A percentile compares a stretch with the other conserved stretches of the same genome.
phyloP scores from a whole-genome alignment of 1,139 yeast species.

The Saccharomyces hybrid region DNA sequence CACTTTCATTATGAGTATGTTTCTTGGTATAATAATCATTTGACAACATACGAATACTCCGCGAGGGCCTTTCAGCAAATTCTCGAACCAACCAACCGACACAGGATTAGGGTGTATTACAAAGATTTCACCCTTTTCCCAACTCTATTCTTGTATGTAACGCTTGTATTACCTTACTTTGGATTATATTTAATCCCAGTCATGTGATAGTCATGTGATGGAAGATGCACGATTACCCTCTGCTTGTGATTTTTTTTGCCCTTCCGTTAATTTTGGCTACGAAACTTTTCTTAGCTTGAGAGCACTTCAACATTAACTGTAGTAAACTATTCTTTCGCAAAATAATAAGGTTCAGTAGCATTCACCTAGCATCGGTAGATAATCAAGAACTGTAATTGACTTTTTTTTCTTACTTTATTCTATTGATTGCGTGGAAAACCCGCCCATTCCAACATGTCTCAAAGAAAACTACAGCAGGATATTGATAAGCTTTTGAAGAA shows the following conservation, averaged over 20 bases:
- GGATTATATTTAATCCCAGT: no score
- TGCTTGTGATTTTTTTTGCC: neutral
- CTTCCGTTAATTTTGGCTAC: neutral
- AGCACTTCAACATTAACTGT: neutral
- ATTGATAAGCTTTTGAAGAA: slow-evolving; percentile 94
- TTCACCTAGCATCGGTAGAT: neutral
- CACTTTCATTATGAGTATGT: no score
- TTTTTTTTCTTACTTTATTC: neutral
- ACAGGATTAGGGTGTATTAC: no score
- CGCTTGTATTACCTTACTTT: no score
- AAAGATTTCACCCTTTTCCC: no score
- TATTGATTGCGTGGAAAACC: neutral
- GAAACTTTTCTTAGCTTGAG: neutral
- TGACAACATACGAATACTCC: no score
- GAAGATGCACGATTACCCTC: neutral
- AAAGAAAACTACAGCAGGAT: slow-evolving; percentile 67
- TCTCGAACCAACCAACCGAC: no score
- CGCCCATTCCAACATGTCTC: slow-evolving; percentile 41
- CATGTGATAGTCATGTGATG: neutral
- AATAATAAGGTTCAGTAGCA: neutral
- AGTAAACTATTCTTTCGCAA: neutral
- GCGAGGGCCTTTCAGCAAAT: no score
- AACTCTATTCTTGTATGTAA: neutral
- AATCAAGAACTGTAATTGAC: neutral
- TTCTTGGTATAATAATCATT: no score